These are phyloP conservation scores for Paxillus ammoniavirescens DNA, from an alignment of 768 basidiomycete species.

Conservation along the genomic window DNA sequence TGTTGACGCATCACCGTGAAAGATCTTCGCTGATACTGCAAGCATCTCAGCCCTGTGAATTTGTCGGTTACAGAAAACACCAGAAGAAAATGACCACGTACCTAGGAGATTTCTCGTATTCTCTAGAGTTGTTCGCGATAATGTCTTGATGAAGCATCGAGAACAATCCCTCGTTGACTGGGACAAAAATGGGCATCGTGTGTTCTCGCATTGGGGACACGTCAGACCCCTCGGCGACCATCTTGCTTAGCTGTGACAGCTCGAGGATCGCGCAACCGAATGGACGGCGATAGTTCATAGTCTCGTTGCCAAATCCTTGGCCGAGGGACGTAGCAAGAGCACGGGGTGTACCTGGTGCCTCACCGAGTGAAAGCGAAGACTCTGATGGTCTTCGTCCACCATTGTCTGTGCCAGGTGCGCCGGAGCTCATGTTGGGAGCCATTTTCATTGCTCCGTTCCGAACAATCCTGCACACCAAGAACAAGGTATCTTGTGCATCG, in stretches of 20 bases:
- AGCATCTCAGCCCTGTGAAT: conserved; percentile 75
- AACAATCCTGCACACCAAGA: conserved; percentile 88
- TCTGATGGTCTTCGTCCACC: conserved; percentile 55
- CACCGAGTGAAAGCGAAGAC: conserved; percentile 38
- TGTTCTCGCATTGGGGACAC: conserved; percentile 69
- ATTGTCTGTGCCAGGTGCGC: conserved; percentile 37
- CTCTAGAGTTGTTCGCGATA: conserved; percentile 72
- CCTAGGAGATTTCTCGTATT: conserved; percentile 83
- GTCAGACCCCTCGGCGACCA: conserved; percentile 63
- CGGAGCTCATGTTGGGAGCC: conserved; percentile 51
- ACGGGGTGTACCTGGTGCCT: conserved; percentile 27
- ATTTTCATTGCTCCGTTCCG: conserved; percentile 85
- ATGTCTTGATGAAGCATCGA: conserved; percentile 96
- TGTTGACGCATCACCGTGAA: conserved; percentile 75
- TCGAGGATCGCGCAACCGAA: conserved; percentile 97
- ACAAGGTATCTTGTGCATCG: conserved; percentile 84
- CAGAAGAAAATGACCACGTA: conserved; percentile 32
- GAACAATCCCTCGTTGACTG: conserved; percentile 80
- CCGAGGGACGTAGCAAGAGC: conserved; percentile 22
- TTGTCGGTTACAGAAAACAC: neutral
- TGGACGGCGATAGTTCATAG: conserved; percentile 71
- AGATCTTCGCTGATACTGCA: conserved; percentile 81
- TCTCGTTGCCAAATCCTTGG: conserved; percentile 31
- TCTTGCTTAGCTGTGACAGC: conserved; percentile 68
- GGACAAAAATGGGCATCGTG: conserved; percentile 84